Conservation (phyloP, 345 rosid species). For the Eucalyptus brandiana region DNA sequence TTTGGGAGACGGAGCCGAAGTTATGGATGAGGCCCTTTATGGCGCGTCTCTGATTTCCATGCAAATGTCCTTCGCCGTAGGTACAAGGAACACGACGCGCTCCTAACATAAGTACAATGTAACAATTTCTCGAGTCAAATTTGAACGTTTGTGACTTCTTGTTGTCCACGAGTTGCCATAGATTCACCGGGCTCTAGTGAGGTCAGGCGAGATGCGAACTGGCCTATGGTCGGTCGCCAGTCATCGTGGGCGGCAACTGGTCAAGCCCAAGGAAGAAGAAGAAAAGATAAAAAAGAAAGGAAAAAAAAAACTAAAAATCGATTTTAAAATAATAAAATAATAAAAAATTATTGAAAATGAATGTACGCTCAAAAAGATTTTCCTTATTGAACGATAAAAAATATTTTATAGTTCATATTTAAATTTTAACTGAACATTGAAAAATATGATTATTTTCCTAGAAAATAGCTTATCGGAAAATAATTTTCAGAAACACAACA, state of each 20-base stretch:
- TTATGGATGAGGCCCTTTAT: not conserved
- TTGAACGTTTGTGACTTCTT: too few relatives aligned
- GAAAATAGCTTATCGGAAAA: too few relatives aligned
- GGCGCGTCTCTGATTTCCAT: not conserved
- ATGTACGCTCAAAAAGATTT: accelerated
- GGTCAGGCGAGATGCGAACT: too few relatives aligned
- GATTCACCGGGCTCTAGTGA: too few relatives aligned
- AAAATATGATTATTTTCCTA: too few relatives aligned
- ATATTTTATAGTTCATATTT: accelerated
- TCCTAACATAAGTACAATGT: not conserved
- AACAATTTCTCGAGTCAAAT: too few relatives aligned
- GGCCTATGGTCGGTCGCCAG: accelerated
- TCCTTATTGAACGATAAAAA: accelerated
- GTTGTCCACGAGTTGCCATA: accelerated
- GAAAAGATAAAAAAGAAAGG: accelerated
- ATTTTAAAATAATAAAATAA: too few relatives aligned
- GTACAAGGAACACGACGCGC: not conserved
- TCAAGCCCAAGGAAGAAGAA: too few relatives aligned
- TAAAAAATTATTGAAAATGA: too few relatives aligned
- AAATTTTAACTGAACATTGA: accelerated
- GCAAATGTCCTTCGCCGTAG: not conserved
- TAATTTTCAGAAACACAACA: too few relatives aligned
- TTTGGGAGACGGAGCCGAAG: too few relatives aligned
- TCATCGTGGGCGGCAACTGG: accelerated
- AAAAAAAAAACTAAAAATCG: accelerated